These are phyloP conservation scores for Quaeritorhiza haematococci DNA, from an alignment of 371 early-diverging fungal genomes.

Conservation along the genomic window DNA sequence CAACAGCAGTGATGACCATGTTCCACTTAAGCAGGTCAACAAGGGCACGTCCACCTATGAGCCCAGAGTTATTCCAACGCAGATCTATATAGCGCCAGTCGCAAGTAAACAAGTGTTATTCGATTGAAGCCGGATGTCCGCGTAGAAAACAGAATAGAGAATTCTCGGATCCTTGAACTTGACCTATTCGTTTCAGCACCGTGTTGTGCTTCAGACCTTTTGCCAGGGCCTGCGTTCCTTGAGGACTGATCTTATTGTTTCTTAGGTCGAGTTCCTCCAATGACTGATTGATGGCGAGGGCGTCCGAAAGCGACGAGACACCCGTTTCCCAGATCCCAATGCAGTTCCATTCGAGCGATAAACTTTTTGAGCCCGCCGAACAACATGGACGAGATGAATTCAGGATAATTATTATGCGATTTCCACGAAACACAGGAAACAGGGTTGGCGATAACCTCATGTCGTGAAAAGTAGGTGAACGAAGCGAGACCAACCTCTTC, in stretches of 20 bases:
- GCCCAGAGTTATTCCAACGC: slow-evolving; percentile 48
- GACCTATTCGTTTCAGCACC: slow-evolving; percentile 29
- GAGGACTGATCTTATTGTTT: slow-evolving; percentile 48
- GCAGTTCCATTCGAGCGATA: slow-evolving; percentile 52
- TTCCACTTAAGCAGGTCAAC: slow-evolving; percentile 42
- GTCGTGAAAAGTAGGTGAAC: background rate
- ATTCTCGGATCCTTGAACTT: background rate
- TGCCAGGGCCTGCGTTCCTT: slow-evolving; percentile 30
- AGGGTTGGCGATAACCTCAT: background rate
- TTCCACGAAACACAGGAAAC: background rate
- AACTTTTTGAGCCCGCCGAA: too few relatives aligned
- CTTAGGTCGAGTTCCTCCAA: slow-evolving; percentile 43
- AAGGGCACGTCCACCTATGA: slow-evolving; percentile 43
- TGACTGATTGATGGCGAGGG: slow-evolving; percentile 37
- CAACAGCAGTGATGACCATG: slow-evolving; percentile 26
- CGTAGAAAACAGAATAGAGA: too few relatives aligned
- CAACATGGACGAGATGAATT: too few relatives aligned
- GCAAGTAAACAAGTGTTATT: too few relatives aligned
- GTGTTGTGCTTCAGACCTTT: slow-evolving; percentile 38
- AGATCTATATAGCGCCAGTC: too few relatives aligned
- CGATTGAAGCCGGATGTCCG: too few relatives aligned
- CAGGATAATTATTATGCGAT: background rate
- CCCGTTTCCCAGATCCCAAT: slow-evolving; percentile 52
- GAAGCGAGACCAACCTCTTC: slow-evolving; percentile 12
- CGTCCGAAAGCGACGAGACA: slow-evolving; percentile 39